Evolutionary conservation across 306 rosid species (phyloP).

Genomic region (Vicia villosa): DNA sequence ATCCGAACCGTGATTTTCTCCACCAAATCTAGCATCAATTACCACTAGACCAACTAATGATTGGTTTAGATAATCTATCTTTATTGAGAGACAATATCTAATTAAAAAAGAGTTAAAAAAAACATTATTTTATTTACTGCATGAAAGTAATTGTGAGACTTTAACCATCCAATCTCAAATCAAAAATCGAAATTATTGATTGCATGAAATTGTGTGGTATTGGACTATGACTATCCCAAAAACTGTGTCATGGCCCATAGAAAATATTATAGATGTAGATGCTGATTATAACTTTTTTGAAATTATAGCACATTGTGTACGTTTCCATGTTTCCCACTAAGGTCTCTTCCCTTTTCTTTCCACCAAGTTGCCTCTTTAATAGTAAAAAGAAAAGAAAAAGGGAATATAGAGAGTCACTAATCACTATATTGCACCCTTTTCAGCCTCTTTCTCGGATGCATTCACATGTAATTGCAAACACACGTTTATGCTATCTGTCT

Average conservation of each 20-base stretch:
- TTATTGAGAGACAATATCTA: too few species aligned
- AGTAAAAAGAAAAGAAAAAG: background rate
- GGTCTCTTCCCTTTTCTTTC: slow-evolving; percentile 36
- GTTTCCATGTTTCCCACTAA: slow-evolving; percentile 53
- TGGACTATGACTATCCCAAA: too few species aligned
- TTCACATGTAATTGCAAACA: slow-evolving; percentile 7
- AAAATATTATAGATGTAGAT: slow-evolving; percentile 6
- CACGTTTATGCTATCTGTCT: background rate
- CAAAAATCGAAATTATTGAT: too few species aligned
- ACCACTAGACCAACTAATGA: too few species aligned
- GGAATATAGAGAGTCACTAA: background rate
- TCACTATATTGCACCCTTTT: background rate
- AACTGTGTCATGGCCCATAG: slow-evolving; percentile 33
- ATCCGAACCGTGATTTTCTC: too few species aligned
- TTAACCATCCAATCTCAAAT: too few species aligned
- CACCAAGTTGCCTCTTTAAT: slow-evolving; percentile 31
- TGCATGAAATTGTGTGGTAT: too few species aligned
- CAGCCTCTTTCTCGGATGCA: background rate
- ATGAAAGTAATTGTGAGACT: too few species aligned
- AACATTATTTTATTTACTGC: too few species aligned
- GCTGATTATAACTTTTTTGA: slow-evolving; percentile 33
- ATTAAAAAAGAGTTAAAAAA: too few species aligned
- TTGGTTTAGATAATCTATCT: too few species aligned
- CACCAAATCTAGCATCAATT: too few species aligned
- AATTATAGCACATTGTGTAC: slow-evolving; percentile 38